Evolutionary conservation across 257 asterid genomes (phyloP), one percentile per base, ranked within the genome.

Genomic region (Rauvolfia tetraphylla): DNA sequence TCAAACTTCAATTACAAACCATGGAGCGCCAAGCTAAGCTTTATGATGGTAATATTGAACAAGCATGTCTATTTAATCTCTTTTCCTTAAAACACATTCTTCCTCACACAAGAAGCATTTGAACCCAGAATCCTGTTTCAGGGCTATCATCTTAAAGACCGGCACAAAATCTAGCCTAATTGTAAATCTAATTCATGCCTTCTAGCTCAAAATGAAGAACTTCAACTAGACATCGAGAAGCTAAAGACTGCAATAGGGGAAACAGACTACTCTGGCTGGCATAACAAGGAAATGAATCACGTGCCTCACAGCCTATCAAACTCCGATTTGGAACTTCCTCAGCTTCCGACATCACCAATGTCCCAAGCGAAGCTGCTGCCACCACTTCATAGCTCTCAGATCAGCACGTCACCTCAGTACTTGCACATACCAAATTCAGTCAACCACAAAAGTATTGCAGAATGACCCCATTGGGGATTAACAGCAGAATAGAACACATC

Each of bases 151-250:
- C 3, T 1, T 51, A 44, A 33, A 71, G 29, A 9, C 27, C 34
- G 33, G 29, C 54, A 68, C 58, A 69, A 23, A 25, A 69, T 69
- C 38, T n/a, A 23, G 42, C 68, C 74, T 78, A 36, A 61, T 17
- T 23, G 7, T 23, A 36, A 4, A 20, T 15, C n/a, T 22, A 27
- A 58, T 31, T 41, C 25, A 34, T 38, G 18, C 53, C 27, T 34
- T 76, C 58, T 10, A 81, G 84, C 78, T 71, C 69, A 72, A 72
- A 76, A 33, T 46, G 66, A 77, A 71, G 72, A 71, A 72, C 53
- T 81, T 61, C 51, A 65, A 29, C 57, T 41, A 69, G 81, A 81
- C n/a, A 66, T 81, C 0, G 57, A 71, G 49, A 14, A 72, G 71
- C 81, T 81, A 23, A 76, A 68, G 44, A 22, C 69, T 42, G 75